Evolutionary conservation across 345 rosid genomes (phyloP), one percentile per base, ranked within the genome.

Genomic region (Pelargonium nanum): DNA sequence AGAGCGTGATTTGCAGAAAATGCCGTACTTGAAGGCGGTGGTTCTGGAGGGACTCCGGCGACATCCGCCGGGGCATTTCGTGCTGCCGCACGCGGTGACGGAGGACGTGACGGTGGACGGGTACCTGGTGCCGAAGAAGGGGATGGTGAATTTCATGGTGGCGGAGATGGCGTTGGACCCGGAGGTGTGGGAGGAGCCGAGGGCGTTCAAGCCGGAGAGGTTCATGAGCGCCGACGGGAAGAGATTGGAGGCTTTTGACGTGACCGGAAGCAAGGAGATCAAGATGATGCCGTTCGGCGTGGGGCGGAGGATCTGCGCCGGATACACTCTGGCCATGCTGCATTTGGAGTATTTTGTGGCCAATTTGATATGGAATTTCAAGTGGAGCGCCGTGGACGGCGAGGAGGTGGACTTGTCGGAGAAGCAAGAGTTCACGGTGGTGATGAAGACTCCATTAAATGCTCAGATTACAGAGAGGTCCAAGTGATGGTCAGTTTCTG

Each of bases 271-370:
- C 5, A 19, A 51, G 54, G 54, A 51, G 22, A 51, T 51, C 54
- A 51, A 51, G 54, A 51, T 51, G 54, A 51, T 51, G 54, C 54
- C 54, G 22, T 51, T 51, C 22, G 54, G 54, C 20, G 54, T 20
- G 54, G 54, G 54, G 54, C 2, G 54, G 54, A 51, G 54, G 22
- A 51, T 51, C 21, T 51, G 54, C 8, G 20, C 54, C 22, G 54
- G 54, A 16, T 19, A 51, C 22, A 20, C 20, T 16, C 22, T 51
- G 21, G 54, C 54, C 1, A 51, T 51, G 54, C 21, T 51, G 19
- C 54, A 51, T 51, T 51, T 51, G 54, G 54, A 51, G 54, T 51
- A 51, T 19, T 51, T 51, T 51, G 54, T 51, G 21, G 54, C 13
- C 5, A 51, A 51, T 51, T 51, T 51, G 21, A 16, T 51, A 5